phyloP scores from a whole-genome alignment of 2,329 filamentous ascomycete genomes.

The Trichoderma lentiforme region DNA sequence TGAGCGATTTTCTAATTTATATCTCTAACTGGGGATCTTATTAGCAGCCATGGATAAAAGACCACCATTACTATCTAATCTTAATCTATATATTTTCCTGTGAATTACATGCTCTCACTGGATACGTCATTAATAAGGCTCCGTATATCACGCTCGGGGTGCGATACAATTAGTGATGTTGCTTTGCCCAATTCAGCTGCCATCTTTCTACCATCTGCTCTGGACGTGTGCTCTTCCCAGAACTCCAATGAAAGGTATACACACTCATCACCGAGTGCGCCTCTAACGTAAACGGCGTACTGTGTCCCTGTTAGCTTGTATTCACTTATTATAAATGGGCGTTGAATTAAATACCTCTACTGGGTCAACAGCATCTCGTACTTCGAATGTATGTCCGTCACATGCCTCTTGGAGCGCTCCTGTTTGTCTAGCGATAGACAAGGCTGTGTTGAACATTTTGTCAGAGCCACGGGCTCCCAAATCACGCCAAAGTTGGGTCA shows the following conservation, averaged over 20 bases:
- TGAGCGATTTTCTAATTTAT: not conserved
- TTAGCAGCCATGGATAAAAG: not conserved
- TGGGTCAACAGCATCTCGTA: not conserved
- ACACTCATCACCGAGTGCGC: not conserved
- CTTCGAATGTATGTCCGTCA: not conserved
- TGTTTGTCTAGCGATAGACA: not conserved
- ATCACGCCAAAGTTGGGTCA: not conserved
- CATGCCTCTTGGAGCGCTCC: not conserved
- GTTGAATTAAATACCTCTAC: not conserved
- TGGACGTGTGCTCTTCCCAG: not conserved
- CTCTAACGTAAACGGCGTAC: not conserved
- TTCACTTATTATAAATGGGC: not conserved
- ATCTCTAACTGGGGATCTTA: not conserved
- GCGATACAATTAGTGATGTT: not conserved
- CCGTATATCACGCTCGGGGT: not conserved
- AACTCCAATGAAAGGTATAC: not conserved
- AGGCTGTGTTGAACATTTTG: not conserved
- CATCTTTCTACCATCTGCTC: not conserved
- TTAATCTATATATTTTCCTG: not conserved
- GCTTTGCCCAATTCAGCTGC: not conserved
- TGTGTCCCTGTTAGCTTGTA: not conserved
- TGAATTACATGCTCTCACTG: not conserved
- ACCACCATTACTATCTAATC: too few relatives aligned
- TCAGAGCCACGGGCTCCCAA: not conserved
- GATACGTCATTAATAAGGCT: not conserved